Percentiles rank a stretch among this genome's conserved stretches.
Conservation (phyloP, 306 rosid genomes). For the barrel medic (Medicago truncatula) region DNA sequence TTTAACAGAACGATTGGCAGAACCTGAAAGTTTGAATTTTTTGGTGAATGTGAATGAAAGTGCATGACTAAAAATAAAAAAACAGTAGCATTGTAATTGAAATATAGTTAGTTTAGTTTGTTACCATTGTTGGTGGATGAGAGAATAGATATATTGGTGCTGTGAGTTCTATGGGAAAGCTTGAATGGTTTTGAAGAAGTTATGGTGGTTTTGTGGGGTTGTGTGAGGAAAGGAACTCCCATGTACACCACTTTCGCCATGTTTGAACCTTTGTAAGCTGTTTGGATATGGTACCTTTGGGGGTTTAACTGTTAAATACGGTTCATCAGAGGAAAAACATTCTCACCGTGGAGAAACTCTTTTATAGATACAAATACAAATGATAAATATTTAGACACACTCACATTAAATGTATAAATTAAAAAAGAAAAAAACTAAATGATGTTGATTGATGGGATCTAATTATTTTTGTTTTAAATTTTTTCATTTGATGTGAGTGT, state of each 20-base stretch:
- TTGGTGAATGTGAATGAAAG: slow-evolving; percentile 2
- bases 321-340: not conserved
- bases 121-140: slow-evolving; percentile 56
- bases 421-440: no score
- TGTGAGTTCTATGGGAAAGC: slow-evolving; percentile 41
- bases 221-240: slow-evolving; percentile 25
- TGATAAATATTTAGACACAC: no score
- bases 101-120: slow-evolving; percentile 16
- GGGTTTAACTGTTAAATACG: not conserved
- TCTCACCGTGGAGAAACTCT: no score
- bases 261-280: not conserved
- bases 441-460: no score
- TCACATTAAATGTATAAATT: no score
- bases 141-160: slow-evolving; percentile 44
- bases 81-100: slow-evolving; percentile 7
- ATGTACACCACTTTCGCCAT: slow-evolving; percentile 60
- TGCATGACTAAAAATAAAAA: not conserved
- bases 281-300: not conserved
- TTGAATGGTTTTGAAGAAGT: slow-evolving; percentile 47
- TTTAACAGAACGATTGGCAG: slow-evolving; percentile 46
- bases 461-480: no score
- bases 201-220: slow-evolving; percentile 37
- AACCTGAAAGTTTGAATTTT: slow-evolving; percentile 53
- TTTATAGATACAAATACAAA: no score
- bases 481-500: no score